A percentile compares a stretch with the other conserved stretches of the same genome.
Conservation (phyloP, 2,329 filamentous ascomycete genomes). For the Botrytis tulipae region DNA sequence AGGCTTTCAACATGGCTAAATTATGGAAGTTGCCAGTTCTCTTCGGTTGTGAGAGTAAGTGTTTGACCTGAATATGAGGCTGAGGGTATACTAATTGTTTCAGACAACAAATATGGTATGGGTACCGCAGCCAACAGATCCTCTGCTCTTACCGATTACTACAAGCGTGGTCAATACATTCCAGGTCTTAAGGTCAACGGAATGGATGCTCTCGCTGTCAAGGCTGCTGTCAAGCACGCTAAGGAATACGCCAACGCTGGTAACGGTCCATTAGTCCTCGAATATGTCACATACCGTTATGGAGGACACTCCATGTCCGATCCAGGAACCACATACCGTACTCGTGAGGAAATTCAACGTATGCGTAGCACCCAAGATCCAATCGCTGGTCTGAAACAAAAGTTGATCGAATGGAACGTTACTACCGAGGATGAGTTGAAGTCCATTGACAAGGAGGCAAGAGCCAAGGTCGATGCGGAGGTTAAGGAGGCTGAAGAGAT, state of each 20-base stretch:
- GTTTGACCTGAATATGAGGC: not conserved
- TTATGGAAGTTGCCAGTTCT: slow-evolving; percentile 95
- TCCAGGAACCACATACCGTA: slow-evolving; percentile 97
- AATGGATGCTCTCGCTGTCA: slow-evolving; percentile 98
- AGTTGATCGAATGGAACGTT: slow-evolving; percentile 94
- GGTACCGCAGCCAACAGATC: slow-evolving; percentile 93
- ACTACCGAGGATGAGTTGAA: slow-evolving; percentile 94
- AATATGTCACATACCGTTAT: slow-evolving; percentile 99
- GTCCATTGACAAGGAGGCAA: slow-evolving; percentile 89
- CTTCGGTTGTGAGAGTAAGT: slow-evolving; percentile 96
- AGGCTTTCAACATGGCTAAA: slow-evolving; percentile 99
- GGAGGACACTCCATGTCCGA: slow-evolving; percentile 99
- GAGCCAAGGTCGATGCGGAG: slow-evolving; percentile 81
- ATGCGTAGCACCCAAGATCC: slow-evolving; percentile 99
- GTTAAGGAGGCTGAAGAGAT: slow-evolving; percentile 89
- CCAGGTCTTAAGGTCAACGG: slow-evolving; percentile 99
- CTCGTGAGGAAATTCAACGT: slow-evolving; percentile 98
- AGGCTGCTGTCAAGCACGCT: slow-evolving; percentile 91
- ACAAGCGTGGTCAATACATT: slow-evolving; percentile 99
- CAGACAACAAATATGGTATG: slow-evolving; percentile 99
- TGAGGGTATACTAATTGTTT: slow-evolving; percentile 1
- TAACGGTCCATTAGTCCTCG: slow-evolving; percentile 92
- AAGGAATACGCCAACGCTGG: slow-evolving; percentile 81
- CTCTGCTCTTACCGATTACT: slow-evolving; percentile 97
- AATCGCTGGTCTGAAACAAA: slow-evolving; percentile 96